Conservation (phyloP, 2,329 filamentous ascomycete genomes). For the Penicillium glabrum region DNA sequence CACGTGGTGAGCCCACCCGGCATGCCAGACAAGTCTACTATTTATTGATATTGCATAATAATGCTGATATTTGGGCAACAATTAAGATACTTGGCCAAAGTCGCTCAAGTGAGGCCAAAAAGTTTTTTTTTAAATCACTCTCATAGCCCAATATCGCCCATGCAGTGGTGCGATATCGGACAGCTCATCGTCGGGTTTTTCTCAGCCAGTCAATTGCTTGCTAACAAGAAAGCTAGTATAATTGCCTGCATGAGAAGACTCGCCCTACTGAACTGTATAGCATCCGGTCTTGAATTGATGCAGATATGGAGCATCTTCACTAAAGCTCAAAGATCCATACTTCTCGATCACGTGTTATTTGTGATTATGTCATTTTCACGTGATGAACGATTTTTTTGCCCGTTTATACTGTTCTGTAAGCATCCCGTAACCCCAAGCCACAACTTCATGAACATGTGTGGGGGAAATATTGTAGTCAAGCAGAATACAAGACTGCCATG, state of each 20-base stretch:
- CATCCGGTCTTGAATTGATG: background rate
- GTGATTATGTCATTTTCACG: background rate
- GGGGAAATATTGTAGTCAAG: background rate
- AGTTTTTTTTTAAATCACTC: background rate
- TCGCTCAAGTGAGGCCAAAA: background rate
- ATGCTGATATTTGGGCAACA: background rate
- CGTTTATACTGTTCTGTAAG: background rate
- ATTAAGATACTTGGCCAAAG: background rate
- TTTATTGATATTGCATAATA: background rate
- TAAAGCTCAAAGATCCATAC: background rate
- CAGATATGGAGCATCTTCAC: background rate
- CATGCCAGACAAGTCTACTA: background rate
- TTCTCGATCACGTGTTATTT: slow-evolving; percentile 9
- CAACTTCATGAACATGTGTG: background rate
- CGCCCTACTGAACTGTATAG: background rate
- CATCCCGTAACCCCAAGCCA: background rate
- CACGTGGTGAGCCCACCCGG: slow-evolving; percentile 27
- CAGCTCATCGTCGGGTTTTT: background rate
- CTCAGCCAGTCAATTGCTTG: background rate
- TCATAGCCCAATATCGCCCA: background rate
- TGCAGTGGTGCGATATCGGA: background rate
- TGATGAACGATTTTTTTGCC: background rate
- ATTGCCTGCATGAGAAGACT: background rate
- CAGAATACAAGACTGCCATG: background rate
- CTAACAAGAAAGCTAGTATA: background rate